Evolutionary conservation across 108 stramenopile species (phyloP).

Genomic region (Fragilariopsis cylindrus): DNA sequence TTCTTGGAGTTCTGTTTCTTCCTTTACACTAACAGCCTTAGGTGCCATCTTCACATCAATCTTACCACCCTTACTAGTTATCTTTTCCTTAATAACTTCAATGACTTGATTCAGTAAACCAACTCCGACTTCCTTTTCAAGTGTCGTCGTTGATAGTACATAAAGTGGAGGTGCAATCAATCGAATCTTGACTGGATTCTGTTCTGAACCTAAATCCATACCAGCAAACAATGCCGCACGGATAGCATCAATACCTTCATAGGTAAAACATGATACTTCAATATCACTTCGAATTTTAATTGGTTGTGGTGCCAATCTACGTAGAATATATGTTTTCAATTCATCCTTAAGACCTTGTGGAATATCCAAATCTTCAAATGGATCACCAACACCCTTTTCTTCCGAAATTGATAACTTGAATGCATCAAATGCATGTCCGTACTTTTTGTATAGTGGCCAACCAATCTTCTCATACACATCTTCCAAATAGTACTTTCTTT

Average conservation of each 20-base stretch:
- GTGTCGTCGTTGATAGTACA: constrained; percentile 93
- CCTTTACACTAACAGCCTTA: constrained; percentile 97
- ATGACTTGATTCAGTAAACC: constrained; percentile 88
- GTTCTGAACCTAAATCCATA: constrained; percentile 81
- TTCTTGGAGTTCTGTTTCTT: constrained; percentile 95
- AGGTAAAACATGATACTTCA: constrained; percentile 98
- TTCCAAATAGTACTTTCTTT: constrained; percentile 84
- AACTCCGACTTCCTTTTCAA: constrained; percentile 96
- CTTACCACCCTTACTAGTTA: constrained; percentile 91
- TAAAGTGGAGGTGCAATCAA: constrained; percentile 98
- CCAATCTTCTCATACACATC: constrained; percentile 95
- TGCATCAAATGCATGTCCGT: constrained; percentile 98
- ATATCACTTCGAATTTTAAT: constrained; percentile 98
- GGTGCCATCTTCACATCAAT: constrained; percentile 98
- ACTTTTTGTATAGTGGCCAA: constrained; percentile 98
- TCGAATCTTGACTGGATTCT: constrained; percentile 90
- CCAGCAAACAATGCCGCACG: constrained; percentile 95
- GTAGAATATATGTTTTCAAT: constrained; percentile 82
- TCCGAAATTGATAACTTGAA: constrained; percentile 94
- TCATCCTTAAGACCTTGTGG: constrained; percentile 79
- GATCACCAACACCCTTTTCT: constrained; percentile 77
- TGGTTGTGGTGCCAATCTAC: constrained; percentile 95
- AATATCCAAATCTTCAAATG: constrained; percentile 73
- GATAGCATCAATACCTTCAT: constrained; percentile 99
- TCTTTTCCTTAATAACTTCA: constrained; percentile 83